Conservation (phyloP, 2,329 filamentous ascomycete genomes). For the Xylaria multiplex region DNA sequence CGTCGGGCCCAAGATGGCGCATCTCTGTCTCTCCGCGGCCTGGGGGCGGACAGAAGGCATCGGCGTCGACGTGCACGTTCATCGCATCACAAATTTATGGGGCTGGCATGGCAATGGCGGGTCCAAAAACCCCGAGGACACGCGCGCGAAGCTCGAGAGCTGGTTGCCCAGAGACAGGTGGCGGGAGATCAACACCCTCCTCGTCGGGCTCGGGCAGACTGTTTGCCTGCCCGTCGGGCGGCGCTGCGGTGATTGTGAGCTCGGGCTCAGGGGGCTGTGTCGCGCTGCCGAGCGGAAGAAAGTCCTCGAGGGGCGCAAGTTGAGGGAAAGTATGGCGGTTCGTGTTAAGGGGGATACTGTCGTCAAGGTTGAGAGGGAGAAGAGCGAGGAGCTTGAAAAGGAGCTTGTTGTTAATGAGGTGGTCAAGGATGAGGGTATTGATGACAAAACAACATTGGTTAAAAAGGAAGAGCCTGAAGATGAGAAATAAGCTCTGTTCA, state of each 20-base stretch:
- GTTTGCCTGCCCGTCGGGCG: constrained; percentile 83
- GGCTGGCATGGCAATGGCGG: constrained; percentile 77
- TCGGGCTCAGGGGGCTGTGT: constrained; percentile 81
- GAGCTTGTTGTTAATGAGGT: constrained; percentile 11
- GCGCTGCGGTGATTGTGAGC: constrained; percentile 85
- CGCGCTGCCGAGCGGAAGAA: constrained; percentile 74
- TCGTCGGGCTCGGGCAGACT: constrained; percentile 89
- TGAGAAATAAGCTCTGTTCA: neutral
- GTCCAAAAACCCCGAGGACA: constrained; percentile 81
- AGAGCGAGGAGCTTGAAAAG: constrained; percentile 26
- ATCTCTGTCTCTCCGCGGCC: constrained; percentile 82
- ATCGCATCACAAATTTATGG: constrained; percentile 94
- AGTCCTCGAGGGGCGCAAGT: constrained; percentile 65
- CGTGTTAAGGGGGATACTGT: constrained; percentile 43
- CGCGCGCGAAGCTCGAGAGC: constrained; percentile 75
- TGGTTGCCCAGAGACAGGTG: constrained; percentile 88
- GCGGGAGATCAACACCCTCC: constrained; percentile 90
- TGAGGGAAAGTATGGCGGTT: constrained; percentile 52
- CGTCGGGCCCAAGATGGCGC: constrained; percentile 95
- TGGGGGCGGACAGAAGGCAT: constrained; percentile 76
- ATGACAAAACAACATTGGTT: neutral
- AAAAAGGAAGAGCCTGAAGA: neutral
- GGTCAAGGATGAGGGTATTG: constrained; percentile 29
- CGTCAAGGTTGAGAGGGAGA: constrained; percentile 30
- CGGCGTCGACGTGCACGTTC: constrained; percentile 93